Evolutionary conservation across 2,329 filamentous ascomycete genomes (phyloP).

Genomic region (Fusarium transvaalense): DNA sequence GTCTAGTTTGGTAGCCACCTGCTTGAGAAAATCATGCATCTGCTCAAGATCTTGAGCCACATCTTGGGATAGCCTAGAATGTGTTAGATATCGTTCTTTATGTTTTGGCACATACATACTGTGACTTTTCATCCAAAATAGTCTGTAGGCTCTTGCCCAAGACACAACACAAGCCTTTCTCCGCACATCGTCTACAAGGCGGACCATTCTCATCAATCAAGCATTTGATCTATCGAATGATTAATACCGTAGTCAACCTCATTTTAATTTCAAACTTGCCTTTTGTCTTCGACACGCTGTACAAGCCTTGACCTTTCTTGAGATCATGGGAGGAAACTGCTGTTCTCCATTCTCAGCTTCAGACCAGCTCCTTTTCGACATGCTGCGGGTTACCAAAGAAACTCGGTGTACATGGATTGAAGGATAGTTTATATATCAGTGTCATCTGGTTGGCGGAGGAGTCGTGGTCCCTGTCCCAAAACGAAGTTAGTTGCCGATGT

Average conservation of each 20-base stretch:
- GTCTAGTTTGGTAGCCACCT: slow-evolving; percentile 43
- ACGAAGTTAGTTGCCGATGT: slow-evolving; percentile 5
- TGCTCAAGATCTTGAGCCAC: slow-evolving; percentile 46
- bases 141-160: slow-evolving; percentile 58
- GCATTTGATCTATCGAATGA: slow-evolving; percentile 54
- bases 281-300: slow-evolving; percentile 58
- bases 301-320: slow-evolving; percentile 57
- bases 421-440: slow-evolving; percentile 20
- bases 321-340: slow-evolving; percentile 50
- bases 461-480: neutral
- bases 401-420: neutral
- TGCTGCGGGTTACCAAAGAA: neutral
- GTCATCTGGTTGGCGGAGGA: slow-evolving; percentile 27
- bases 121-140: slow-evolving; percentile 57
- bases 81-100: neutral
- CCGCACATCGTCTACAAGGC: slow-evolving; percentile 54
- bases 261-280: slow-evolving; percentile 31
- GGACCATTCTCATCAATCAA: slow-evolving; percentile 57
- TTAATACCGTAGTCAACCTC: neutral
- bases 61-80: slow-evolving; percentile 23
- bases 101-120: slow-evolving; percentile 41
- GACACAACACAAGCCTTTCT: slow-evolving; percentile 55
- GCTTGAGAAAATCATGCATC: slow-evolving; percentile 42
- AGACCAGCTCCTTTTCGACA: slow-evolving; percentile 37
- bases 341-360: slow-evolving; percentile 29